Evolutionary conservation across 148 eudicot species (phyloP).

Genomic region (Rhododendron ferrugineum): DNA sequence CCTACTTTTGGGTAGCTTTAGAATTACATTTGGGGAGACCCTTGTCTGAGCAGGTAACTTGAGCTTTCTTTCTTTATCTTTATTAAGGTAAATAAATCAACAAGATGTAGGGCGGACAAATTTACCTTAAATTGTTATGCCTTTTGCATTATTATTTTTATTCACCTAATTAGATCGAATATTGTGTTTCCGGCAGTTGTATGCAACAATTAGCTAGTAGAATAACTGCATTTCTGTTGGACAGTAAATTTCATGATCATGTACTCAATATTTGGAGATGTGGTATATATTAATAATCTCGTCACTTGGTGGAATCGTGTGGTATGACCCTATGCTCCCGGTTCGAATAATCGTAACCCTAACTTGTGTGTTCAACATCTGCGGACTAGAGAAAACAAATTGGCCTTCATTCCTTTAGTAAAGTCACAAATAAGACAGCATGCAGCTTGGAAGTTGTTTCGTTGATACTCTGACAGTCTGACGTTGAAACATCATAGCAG

Average conservation of each 20-base stretch:
- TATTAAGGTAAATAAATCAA: not conserved
- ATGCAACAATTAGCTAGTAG: not conserved
- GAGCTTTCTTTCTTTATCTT: not conserved
- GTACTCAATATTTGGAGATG: not conserved
- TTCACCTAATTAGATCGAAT: too few relatives aligned
- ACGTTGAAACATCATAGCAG: not conserved
- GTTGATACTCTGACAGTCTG: too few relatives aligned
- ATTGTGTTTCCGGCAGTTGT: too few relatives aligned
- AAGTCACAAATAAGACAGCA: not conserved
- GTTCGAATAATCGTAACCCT: not conserved
- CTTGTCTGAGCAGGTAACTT: slow-evolving; percentile 78
- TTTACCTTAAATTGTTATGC: not conserved
- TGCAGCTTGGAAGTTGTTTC: not conserved
- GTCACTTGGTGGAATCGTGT: not conserved
- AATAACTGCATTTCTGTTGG: not conserved
- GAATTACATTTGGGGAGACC: slow-evolving; percentile 17
- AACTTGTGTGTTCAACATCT: not conserved
- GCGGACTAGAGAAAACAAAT: slow-evolving; percentile 35
- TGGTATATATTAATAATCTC: not conserved
- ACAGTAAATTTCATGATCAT: not conserved
- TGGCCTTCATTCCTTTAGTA: not conserved
- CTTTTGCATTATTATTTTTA: too few relatives aligned
- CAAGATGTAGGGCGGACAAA: not conserved
- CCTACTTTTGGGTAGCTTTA: not conserved
- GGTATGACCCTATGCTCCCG: not conserved